Percentiles rank a stretch among this genome's conserved stretches.
Conservation (phyloP, 2,329 filamentous ascomycete genomes). For the Didymella pinodella region DNA sequence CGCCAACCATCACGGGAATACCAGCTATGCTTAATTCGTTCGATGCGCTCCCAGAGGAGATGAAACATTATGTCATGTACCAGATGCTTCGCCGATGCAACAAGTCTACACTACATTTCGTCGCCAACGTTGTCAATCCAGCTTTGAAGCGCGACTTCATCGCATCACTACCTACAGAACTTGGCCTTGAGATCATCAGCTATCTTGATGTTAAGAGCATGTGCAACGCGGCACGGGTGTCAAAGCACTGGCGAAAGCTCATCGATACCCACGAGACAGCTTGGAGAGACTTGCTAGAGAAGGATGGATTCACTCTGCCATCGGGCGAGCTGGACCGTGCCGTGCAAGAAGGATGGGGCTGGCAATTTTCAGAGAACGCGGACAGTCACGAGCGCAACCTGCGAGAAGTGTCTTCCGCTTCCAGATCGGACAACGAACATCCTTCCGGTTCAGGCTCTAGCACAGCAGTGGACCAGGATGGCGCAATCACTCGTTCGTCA, state of each 20-base stretch:
- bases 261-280: slow-evolving; percentile 93
- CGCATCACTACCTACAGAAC: slow-evolving; percentile 80
- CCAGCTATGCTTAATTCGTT: slow-evolving; percentile 87
- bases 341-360: slow-evolving; percentile 93
- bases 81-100: slow-evolving; percentile 89
- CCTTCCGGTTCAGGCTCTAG: slow-evolving; percentile 27
- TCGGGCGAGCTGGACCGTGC: slow-evolving; percentile 84
- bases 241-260: slow-evolving; percentile 89
- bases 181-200: slow-evolving; percentile 85
- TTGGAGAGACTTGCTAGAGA: slow-evolving; percentile 92
- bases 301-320: slow-evolving; percentile 80
- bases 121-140: slow-evolving; percentile 91
- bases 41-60: slow-evolving; percentile 85
- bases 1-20: slow-evolving; percentile 72
- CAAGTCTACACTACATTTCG: slow-evolving; percentile 85
- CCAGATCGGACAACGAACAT: slow-evolving; percentile 53
- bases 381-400: slow-evolving; percentile 84
- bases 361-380: slow-evolving; percentile 83
- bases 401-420: slow-evolving; percentile 60
- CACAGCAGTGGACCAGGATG: slow-evolving; percentile 37
- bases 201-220: slow-evolving; percentile 87
- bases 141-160: slow-evolving; percentile 95
- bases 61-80: slow-evolving; percentile 97
- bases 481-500: slow-evolving; percentile 40
- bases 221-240: slow-evolving; percentile 90